Evolutionary conservation across 2,329 filamentous ascomycete genomes (phyloP), one percentile per base, ranked within the genome.

Genomic region (Metarhizium guizhouense): DNA sequence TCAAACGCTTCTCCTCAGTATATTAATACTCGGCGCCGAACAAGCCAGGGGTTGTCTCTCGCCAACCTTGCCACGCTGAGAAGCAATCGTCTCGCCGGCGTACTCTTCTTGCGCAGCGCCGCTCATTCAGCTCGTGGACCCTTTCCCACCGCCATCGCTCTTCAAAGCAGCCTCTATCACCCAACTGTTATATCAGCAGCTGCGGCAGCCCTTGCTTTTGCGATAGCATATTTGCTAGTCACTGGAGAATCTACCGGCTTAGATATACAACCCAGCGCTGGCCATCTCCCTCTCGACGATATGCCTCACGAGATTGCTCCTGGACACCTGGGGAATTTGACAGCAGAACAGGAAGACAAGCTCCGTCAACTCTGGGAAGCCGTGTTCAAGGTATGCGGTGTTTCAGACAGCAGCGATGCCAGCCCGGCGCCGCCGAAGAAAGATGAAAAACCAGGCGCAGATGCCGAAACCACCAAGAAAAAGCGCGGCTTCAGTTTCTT

Each of bases 281-380:
- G 47, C 25, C 29, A n/a, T 25, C 6, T 38, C 11, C 10, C 16
- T 25, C 16, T 63, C 16, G 58, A 62, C 57, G 59, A 45, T 36
- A 78, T 79, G 77, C 64, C 75, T 47, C 49, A 65, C 29, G 70
- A 78, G 62, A 58, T 67, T 25, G 80, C 79, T 48, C 81, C 86
- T 42, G 94, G 94, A 54, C 85, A 91, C 58, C 82, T 90, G 54
- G 91, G 90, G 57, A 96, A 89, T 63, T 78, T 99, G 57, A 96
- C 92, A n/a, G 71, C 84, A 3, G 92, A 96, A 59, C 85, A 99
- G 73, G 90, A 96, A 65, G 81, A 82, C 60, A 96, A 95, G 74
- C 76, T 99, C 57, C 88, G 87, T 65, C 87, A 95, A 70, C 81
- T 97, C 62, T 99, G 94, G 94, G 72, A 80, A 14, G 76, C 85